These are phyloP conservation scores for Pouteria glomerata DNA, from an alignment of 148 eudicot species.

Conservation along the genomic window DNA sequence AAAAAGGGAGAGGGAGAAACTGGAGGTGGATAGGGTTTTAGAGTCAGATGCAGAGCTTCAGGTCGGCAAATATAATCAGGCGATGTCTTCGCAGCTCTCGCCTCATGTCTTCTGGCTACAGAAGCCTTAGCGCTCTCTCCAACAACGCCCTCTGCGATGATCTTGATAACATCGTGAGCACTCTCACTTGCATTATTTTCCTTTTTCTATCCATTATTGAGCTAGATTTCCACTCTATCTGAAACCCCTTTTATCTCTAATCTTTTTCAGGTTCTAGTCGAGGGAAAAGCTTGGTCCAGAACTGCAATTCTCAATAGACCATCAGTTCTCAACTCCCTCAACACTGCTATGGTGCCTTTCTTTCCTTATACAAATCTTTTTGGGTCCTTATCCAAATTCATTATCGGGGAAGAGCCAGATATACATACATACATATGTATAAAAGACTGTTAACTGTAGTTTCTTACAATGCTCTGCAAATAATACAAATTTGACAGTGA, in stretches of 20 bases:
- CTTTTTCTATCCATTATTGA: not conserved
- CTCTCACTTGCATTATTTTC: not conserved
- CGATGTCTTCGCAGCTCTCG: slow-evolving; percentile 9
- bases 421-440: too few relatives aligned
- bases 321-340: slow-evolving; percentile 57
- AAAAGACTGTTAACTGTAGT: not conserved
- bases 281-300: slow-evolving; percentile 54
- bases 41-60: slow-evolving; percentile 29
- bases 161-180: slow-evolving; percentile 22
- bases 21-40: not conserved
- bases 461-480: not conserved
- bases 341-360: slow-evolving; percentile 40
- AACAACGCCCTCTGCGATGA: slow-evolving; percentile 12
- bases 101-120: not conserved
- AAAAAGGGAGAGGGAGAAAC: not conserved
- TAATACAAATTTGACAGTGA: not conserved
- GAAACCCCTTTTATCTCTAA: not conserved
- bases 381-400: not conserved
- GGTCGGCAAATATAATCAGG: slow-evolving; percentile 20
- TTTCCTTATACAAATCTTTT: not conserved
- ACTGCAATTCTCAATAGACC: slow-evolving; percentile 78
- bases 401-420: not conserved
- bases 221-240: not conserved
- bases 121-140: slow-evolving; percentile 15
- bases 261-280: slow-evolving; percentile 48